Percentiles rank a stretch among this genome's conserved stretches.
Evolutionary conservation across 148 eudicot genomes (phyloP).

Genomic region (Amaranthus palmeri): DNA sequence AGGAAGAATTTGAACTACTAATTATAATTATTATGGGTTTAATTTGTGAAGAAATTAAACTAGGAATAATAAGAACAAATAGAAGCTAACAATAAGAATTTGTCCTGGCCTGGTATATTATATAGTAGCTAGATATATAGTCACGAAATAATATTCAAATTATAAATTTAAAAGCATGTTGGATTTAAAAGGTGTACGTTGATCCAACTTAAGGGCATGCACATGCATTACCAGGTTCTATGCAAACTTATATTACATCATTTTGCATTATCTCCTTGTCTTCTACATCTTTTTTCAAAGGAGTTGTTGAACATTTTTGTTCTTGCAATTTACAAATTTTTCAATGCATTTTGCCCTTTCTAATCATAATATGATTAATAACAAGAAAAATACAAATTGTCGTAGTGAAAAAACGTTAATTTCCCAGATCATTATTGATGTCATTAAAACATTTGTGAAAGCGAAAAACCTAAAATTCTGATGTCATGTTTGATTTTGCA

Average conservation of each 20-base stretch:
- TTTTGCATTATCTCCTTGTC: conserved; percentile 34
- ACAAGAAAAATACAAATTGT: too few species aligned
- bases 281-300: conserved; percentile 47
- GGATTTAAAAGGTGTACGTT: not conserved
- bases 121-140: conserved; percentile 24
- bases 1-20: not conserved
- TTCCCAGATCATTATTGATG: too few species aligned
- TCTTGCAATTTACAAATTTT: not conserved
- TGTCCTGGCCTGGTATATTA: conserved; percentile 37
- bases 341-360: too few species aligned
- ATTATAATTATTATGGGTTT: not conserved
- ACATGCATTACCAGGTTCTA: conserved; percentile 49
- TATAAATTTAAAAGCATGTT: not conserved
- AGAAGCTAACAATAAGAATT: conserved; percentile 18
- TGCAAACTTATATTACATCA: conserved; percentile 32
- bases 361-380: too few species aligned
- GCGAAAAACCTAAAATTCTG: too few species aligned
- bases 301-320: conserved; percentile 43
- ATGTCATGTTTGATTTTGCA: too few species aligned
- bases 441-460: too few species aligned
- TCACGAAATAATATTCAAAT: conserved; percentile 30
- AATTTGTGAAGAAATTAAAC: not conserved
- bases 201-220: conserved; percentile 25
- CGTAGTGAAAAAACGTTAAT: too few species aligned
- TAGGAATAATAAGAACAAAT: conserved; percentile 11